Conservation (phyloP, 441 rosid genomes). For the California macrophylla region DNA sequence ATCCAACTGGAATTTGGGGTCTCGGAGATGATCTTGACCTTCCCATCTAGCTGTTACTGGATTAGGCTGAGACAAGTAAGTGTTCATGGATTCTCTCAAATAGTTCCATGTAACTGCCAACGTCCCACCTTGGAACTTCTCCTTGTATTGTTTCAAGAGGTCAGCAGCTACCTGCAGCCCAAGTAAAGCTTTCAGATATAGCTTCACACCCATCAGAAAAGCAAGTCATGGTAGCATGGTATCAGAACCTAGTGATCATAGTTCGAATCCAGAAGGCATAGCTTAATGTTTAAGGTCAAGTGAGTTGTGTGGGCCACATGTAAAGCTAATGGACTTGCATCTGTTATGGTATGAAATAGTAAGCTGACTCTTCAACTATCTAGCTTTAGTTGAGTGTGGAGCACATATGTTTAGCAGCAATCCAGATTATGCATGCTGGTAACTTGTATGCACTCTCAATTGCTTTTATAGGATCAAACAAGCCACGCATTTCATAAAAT, state of each 20-base stretch:
- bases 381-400: background rate
- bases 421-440: background rate
- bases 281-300: background rate
- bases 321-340: background rate
- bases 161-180: conserved; percentile 73
- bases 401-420: background rate
- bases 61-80: conserved; percentile 82
- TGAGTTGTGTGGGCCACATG: too few relatives aligned
- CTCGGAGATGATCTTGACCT: conserved; percentile 75
- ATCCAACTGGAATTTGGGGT: conserved; percentile 89
- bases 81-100: conserved; percentile 86
- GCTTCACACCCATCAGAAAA: background rate
- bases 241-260: background rate
- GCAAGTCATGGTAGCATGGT: background rate
- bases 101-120: conserved; percentile 89
- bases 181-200: conserved; percentile 10
- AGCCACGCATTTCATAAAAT: background rate
- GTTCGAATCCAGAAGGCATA: background rate
- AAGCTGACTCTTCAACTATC: background rate
- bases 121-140: conserved; percentile 90
- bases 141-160: conserved; percentile 76
- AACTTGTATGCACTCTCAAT: background rate
- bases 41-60: conserved; percentile 95
- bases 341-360: background rate
- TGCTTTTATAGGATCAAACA: background rate